These are phyloP conservation scores for Plasmodium inui DNA, from an alignment of 169 alveolate species.

Conservation along the genomic window DNA sequence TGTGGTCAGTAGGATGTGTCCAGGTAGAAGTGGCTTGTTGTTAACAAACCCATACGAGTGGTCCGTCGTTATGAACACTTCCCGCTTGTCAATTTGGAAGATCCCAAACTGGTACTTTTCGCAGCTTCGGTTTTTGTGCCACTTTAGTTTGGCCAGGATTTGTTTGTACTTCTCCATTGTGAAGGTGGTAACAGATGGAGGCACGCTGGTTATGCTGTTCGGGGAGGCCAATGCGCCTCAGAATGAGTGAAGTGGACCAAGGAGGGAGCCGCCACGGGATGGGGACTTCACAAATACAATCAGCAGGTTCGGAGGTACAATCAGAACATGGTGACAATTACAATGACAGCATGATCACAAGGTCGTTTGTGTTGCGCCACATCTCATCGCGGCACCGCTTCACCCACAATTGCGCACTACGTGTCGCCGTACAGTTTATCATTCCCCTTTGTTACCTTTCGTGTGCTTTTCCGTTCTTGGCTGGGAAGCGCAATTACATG, in stretches of 20 bases:
- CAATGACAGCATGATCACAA: background rate
- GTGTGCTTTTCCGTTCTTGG: background rate
- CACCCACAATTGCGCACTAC: background rate
- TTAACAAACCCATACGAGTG: conserved; percentile 81
- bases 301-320: no score
- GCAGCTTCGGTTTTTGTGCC: conserved; percentile 33
- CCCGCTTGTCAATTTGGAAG: conserved; percentile 75
- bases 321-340: no score
- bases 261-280: background rate
- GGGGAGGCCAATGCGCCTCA: background rate
- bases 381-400: background rate
- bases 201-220: background rate
- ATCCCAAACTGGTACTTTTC: conserved; percentile 78
- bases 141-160: conserved; percentile 31
- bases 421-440: background rate
- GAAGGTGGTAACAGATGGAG: background rate
- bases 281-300: background rate
- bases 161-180: conserved; percentile 65
- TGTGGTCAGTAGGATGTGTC: conserved; percentile 84
- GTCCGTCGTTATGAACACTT: conserved; percentile 79
- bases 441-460: background rate
- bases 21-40: conserved; percentile 84
- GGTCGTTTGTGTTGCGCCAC: background rate
- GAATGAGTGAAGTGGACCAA: background rate
- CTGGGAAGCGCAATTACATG: background rate